Conservation (phyloP, 139 green algal genomes). For the Tetradesmus obliquus region DNA sequence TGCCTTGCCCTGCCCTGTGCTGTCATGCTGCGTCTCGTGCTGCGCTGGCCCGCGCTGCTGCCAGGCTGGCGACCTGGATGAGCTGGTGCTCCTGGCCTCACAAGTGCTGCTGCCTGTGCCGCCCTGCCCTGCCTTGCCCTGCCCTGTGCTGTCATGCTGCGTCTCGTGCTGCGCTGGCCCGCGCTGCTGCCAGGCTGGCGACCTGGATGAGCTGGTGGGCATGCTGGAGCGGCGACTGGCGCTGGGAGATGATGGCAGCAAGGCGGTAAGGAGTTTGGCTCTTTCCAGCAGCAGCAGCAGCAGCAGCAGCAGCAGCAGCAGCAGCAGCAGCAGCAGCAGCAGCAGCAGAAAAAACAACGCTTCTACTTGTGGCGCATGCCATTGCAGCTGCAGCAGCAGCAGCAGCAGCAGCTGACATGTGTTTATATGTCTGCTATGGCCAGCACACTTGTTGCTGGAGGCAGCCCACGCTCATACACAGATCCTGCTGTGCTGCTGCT, state of each 20-base stretch:
- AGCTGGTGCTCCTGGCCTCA: neutral
- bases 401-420: no score
- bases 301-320: neutral
- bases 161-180: no score
- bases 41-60: no score
- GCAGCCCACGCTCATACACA: no score
- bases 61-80: conserved; percentile 12
- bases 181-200: neutral
- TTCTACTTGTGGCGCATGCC: neutral
- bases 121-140: no score
- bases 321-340: neutral
- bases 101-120: no score
- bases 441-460: no score
- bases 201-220: conserved; percentile 15
- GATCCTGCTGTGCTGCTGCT: neutral
- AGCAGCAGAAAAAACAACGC: neutral
- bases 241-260: neutral
- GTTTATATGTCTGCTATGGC: no score
- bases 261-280: neutral
- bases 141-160: no score
- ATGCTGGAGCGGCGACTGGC: neutral
- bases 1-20: no score
- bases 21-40: no score
- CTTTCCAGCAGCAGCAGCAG: neutral
- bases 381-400: neutral